These are phyloP conservation scores for Suhomyces yuchorum DNA, from an alignment of 1,139 yeast genomes.

Conservation along the genomic window DNA sequence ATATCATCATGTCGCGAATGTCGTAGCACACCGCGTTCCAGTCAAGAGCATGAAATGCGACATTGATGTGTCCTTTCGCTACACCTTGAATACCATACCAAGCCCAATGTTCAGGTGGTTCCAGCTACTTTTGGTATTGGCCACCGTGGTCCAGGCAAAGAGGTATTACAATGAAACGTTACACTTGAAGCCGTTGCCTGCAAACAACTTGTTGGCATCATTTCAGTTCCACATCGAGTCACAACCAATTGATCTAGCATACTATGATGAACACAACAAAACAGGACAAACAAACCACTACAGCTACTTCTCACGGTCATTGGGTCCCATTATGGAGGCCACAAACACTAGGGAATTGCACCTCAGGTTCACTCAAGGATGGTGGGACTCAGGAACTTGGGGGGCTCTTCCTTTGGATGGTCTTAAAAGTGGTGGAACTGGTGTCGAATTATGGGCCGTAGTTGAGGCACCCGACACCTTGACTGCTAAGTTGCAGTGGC, in stretches of 20 bases:
- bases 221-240: constrained; percentile 69
- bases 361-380: constrained; percentile 86
- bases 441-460: constrained; percentile 91
- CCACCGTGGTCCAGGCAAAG: constrained; percentile 10
- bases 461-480: constrained; percentile 63
- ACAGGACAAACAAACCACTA: constrained; percentile 49
- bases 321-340: constrained; percentile 73
- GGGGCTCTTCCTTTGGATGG: constrained; percentile 82
- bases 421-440: constrained; percentile 81
- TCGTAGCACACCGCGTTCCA: constrained; percentile 3
- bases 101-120: constrained; percentile 5
- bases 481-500: constrained; percentile 70
- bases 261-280: constrained; percentile 27
- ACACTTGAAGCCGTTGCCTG: constrained; percentile 65
- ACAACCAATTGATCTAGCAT: constrained; percentile 33
- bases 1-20: constrained; percentile 6
- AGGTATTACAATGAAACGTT: constrained; percentile 57
- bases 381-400: constrained; percentile 93
- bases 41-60: neutral
- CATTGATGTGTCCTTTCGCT: neutral
- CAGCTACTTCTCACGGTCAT: constrained; percentile 74
- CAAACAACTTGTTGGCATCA: constrained; percentile 66
- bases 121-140: constrained; percentile 6
- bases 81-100: neutral
- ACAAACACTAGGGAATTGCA: constrained; percentile 77